These are phyloP conservation scores for Arachnomyces sp. DNA, from an alignment of 2,329 filamentous ascomycete genomes.

Conservation along the genomic window DNA sequence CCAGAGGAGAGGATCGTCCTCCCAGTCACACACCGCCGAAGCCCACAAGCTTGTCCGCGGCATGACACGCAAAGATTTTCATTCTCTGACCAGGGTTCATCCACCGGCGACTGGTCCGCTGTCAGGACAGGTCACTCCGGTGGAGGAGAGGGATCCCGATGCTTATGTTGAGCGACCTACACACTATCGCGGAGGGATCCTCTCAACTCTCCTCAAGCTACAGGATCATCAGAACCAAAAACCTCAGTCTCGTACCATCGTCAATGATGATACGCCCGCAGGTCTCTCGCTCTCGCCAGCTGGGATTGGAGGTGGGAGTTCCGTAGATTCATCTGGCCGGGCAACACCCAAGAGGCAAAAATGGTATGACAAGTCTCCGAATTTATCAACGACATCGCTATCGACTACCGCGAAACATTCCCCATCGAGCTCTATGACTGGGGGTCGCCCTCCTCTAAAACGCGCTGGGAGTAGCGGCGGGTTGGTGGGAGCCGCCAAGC, in stretches of 20 bases:
- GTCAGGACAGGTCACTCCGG: constrained; percentile 27
- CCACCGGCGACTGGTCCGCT: constrained; percentile 5
- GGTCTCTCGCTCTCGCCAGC: constrained; percentile 18
- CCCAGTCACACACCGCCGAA: constrained; percentile 20
- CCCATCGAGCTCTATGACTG: constrained; percentile 16
- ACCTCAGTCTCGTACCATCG: constrained; percentile 18
- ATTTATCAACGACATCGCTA: constrained; percentile 28
- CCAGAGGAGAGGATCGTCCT: constrained; percentile 19
- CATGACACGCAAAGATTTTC: constrained; percentile 29
- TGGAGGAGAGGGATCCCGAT: constrained; percentile 41
- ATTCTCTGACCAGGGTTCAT: constrained; percentile 25
- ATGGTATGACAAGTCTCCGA: constrained; percentile 34
- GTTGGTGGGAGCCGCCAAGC: constrained; percentile 16
- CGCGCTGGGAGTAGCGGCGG: constrained; percentile 30
- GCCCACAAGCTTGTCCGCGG: constrained; percentile 26
- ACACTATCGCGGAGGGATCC: constrained; percentile 63
- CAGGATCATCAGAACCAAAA: constrained; percentile 46
- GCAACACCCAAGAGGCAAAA: constrained; percentile 27
- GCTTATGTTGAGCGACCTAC: constrained; percentile 54
- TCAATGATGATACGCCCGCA: constrained; percentile 10
- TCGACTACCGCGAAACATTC: constrained; percentile 22
- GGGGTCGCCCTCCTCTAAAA: constrained; percentile 23
- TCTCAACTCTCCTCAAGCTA: constrained; percentile 64
- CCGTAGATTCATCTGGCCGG: constrained; percentile 23
- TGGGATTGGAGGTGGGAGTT: constrained; percentile 20